Base-by-base conservation (phyloP, 2,329 filamentous ascomycete species). In the Hymenoscyphus linearis region DNA sequence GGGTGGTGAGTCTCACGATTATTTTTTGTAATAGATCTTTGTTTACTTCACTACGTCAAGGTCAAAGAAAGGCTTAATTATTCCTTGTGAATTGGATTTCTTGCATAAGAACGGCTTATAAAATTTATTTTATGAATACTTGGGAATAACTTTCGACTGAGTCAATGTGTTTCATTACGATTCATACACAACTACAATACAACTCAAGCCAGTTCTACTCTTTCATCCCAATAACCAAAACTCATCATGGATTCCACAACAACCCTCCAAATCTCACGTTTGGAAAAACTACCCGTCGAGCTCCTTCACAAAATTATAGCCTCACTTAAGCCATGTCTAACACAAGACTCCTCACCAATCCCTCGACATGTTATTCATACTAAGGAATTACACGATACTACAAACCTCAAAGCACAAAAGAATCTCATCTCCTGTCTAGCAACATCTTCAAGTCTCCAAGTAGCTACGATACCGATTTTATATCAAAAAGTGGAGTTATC, bases 301-400 rank as follows among this genome's bases (percentile, higher is more conserved):
- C 27, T 58, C 4, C 47, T 58, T 7, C 57, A 58, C n/a, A 58
- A 58, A 31, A 53, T 58, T 12, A 18, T 58, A 18, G 18, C 57
- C 4, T 13, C 52, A n/a, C 44, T 58, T 5, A 52, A 58, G 52
- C 44, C 57, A 7, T n/a, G 14, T 10, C 16, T 34, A n/a, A 31
- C 18, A 10, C 6, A 18, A 14, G 47, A 53, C 36, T 6, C 16
- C 4, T 31, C 40, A 36, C 57, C 14, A n/a, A 44, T 37, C 25
- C 31, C 52, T 12, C 25, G 44, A 53, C 26, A 58, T 36, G 16
- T 53, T 6, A 44, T 58, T 6, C 57, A 44, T 7, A 36, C 40
- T 25, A 35, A 58, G 47, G 37, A 25, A 52, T 36, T 18, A 16
- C 25, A 25, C 40, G 22, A 53, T 26, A 58, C 16, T 9, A 25